Conservation (phyloP, 2,329 filamentous ascomycete genomes). For the Fusarium duplospermum region DNA sequence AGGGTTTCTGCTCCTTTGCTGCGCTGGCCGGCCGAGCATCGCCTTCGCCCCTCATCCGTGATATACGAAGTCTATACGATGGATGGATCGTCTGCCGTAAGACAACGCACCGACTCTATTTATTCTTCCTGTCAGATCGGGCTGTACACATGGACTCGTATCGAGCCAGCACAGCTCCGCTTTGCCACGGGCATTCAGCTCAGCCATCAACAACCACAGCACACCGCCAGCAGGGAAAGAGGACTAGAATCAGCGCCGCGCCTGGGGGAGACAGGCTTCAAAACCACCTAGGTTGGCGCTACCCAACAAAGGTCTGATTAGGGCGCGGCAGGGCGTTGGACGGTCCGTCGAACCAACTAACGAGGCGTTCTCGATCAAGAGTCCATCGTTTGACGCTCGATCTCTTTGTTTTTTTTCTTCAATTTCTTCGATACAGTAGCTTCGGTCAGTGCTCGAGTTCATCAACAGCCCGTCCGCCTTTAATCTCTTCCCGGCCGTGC, state of each 20-base stretch:
- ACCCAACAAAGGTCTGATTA: conserved; percentile 2
- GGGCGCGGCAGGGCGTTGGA: conserved; percentile 6
- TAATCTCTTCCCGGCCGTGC: conserved; percentile 24
- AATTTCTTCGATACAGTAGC: conserved; percentile 36
- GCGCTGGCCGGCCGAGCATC: not conserved
- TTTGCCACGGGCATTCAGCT: not conserved
- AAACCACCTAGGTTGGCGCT: conserved; percentile 5
- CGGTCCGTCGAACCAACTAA: not conserved
- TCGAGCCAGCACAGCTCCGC: conserved; percentile 2
- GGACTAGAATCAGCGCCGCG: not conserved
- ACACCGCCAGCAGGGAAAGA: not conserved
- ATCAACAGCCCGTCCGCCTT: conserved; percentile 12
- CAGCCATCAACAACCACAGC: not conserved
- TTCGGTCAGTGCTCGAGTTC: conserved; percentile 27
- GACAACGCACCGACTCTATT: not conserved
- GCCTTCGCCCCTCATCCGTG: not conserved
- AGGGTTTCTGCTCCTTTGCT: conserved; percentile 19
- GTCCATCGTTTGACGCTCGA: conserved; percentile 18
- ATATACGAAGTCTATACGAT: not conserved
- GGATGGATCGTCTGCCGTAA: not conserved
- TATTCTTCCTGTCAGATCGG: conserved; percentile 1
- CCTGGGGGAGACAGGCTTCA: not conserved
- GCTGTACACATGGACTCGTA: conserved; percentile 4
- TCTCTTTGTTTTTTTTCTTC: conserved; percentile 9
- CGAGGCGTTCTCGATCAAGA: conserved; percentile 16